These are phyloP conservation scores for Trichoderma gamsii DNA, from an alignment of 495 filamentous ascomycete species.

Conservation along the genomic window DNA sequence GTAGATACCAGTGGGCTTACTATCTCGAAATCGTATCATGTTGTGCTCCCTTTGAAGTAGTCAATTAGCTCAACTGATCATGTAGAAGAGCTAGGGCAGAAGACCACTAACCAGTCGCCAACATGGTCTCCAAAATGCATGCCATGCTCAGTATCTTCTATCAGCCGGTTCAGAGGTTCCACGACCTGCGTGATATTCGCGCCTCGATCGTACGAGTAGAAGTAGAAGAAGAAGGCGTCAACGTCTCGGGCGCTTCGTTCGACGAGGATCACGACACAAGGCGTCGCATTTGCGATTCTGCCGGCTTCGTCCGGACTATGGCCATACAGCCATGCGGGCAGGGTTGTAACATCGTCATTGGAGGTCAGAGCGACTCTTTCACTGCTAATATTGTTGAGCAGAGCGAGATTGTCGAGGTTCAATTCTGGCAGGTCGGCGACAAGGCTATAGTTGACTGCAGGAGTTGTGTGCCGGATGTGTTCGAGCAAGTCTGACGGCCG, in stretches of 20 bases:
- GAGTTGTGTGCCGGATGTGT: slow-evolving; percentile 16
- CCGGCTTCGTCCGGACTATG: slow-evolving; percentile 23
- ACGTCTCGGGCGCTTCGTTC: slow-evolving; percentile 15
- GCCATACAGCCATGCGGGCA: slow-evolving; percentile 25
- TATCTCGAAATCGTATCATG: slow-evolving; percentile 16
- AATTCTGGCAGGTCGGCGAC: slow-evolving; percentile 15
- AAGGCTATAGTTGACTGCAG: neutral
- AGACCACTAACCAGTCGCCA: slow-evolving; percentile 15
- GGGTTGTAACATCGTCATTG: slow-evolving; percentile 24
- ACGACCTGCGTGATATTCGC: slow-evolving; percentile 16
- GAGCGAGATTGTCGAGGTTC: slow-evolving; percentile 19
- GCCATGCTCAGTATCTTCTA: slow-evolving; percentile 17
- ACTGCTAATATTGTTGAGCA: slow-evolving; percentile 19
- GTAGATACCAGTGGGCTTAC: slow-evolving; percentile 16
- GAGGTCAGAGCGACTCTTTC: slow-evolving; percentile 25
- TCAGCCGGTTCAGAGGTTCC: slow-evolving; percentile 11
- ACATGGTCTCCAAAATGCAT: slow-evolving; percentile 19
- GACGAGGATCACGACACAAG: slow-evolving; percentile 24
- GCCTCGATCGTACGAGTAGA: slow-evolving; percentile 19
- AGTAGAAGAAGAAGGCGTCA: slow-evolving; percentile 19
- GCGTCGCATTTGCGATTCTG: slow-evolving; percentile 22
- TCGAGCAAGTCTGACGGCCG: slow-evolving; percentile 16
- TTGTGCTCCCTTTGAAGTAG: slow-evolving; percentile 14
- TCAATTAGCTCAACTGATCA: neutral
- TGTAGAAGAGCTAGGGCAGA: neutral